These are phyloP conservation scores for Xylona heveae DNA, from an alignment of 495 filamentous ascomycete genomes.

Conservation along the genomic window DNA sequence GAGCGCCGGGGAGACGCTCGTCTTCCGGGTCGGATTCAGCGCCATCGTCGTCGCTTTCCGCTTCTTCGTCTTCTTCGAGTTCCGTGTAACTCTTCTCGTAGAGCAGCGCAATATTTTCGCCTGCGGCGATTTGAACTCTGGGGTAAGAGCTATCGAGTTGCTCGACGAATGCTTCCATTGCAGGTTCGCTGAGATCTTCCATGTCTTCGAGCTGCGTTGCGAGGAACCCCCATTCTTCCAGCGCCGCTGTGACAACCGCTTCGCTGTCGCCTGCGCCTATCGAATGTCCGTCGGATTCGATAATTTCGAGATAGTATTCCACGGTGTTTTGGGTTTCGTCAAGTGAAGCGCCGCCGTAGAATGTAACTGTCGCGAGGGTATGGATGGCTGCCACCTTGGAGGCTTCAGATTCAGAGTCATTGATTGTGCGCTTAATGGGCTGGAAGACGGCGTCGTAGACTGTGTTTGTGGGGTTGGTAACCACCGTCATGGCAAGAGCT, in stretches of 20 bases:
- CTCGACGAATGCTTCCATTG: slow-evolving; percentile 73
- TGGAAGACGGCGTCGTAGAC: slow-evolving; percentile 43
- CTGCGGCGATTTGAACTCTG: slow-evolving; percentile 65
- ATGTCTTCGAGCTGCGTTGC: slow-evolving; percentile 69
- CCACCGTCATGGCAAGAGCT: slow-evolving; percentile 53
- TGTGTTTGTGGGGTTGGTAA: slow-evolving; percentile 49
- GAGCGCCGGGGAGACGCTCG: slow-evolving; percentile 13
- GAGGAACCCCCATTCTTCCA: slow-evolving; percentile 76
- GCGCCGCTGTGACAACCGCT: slow-evolving; percentile 59
- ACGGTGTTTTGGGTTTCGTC: slow-evolving; percentile 55
- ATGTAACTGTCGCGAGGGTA: slow-evolving; percentile 46
- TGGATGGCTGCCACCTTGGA: slow-evolving; percentile 60
- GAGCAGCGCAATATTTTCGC: slow-evolving; percentile 73
- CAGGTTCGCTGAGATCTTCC: slow-evolving; percentile 45
- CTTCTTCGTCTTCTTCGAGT: slow-evolving; percentile 35
- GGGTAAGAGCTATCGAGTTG: slow-evolving; percentile 64
- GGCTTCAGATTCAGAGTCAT: slow-evolving; percentile 39
- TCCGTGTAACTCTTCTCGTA: slow-evolving; percentile 66
- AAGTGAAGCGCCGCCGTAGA: slow-evolving; percentile 59
- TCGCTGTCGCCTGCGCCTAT: slow-evolving; percentile 55
- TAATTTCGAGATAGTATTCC: slow-evolving; percentile 65
- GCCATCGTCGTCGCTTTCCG: slow-evolving; percentile 27
- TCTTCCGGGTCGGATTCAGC: slow-evolving; percentile 26
- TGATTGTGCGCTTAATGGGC: slow-evolving; percentile 44
- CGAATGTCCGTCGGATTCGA: slow-evolving; percentile 61